These are phyloP conservation scores for Ceratocystis variospora DNA, from an alignment of 2,329 filamentous ascomycete species.

Conservation along the genomic window DNA sequence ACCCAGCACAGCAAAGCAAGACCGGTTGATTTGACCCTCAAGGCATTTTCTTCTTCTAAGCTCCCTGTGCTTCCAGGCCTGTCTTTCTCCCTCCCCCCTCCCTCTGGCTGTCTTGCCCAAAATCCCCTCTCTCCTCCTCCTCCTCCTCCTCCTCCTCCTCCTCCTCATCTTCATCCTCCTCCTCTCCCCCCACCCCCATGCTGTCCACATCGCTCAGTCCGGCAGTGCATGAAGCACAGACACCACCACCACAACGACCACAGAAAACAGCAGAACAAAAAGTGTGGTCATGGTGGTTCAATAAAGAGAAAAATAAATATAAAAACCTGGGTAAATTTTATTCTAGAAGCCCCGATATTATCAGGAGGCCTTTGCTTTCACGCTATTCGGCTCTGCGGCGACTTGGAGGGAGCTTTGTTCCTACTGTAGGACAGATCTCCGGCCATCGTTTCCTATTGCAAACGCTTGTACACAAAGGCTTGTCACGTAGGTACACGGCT, in stretches of 20 bases:
- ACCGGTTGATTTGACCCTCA: neutral
- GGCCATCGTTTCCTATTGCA: no score
- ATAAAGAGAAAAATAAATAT: neutral
- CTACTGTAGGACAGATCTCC: no score
- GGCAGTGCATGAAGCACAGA: neutral
- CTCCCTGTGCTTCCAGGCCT: neutral
- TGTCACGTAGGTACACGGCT: no score
- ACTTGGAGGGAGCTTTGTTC: neutral
- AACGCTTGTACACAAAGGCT: no score
- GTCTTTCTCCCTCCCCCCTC: neutral
- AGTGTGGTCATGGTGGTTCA: neutral
- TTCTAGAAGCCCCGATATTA: neutral
- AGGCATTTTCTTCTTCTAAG: neutral
- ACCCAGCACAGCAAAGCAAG: neutral
- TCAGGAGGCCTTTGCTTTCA: neutral
- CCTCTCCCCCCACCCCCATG: neutral
- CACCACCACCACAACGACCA: neutral
- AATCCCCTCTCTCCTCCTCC: neutral
- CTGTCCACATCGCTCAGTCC: neutral
- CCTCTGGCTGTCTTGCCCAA: neutral
- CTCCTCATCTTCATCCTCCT: neutral
- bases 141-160: neutral
- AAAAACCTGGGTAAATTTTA: neutral
- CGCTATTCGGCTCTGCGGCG: neutral
- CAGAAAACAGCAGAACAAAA: neutral